These are phyloP conservation scores for Lactarius tabidus DNA, from an alignment of 768 basidiomycete genomes.

Conservation along the genomic window DNA sequence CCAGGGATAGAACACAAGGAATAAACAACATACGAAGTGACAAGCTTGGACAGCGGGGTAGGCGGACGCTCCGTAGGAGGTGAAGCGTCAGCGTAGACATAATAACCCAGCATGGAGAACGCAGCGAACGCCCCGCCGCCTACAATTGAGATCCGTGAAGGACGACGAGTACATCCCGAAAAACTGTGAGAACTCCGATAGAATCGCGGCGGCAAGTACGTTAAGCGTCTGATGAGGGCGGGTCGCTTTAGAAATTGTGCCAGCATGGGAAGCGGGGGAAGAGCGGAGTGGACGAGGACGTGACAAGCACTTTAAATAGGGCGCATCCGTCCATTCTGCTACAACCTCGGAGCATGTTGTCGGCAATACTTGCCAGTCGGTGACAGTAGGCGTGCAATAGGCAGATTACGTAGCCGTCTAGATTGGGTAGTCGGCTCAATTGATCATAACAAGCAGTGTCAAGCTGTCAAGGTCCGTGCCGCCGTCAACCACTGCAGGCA, in stretches of 20 bases:
- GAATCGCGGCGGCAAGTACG: background rate
- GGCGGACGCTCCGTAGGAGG: conserved; percentile 14
- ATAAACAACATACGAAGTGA: conserved; percentile 80
- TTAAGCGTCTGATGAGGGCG: background rate
- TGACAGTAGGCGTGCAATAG: too few species aligned
- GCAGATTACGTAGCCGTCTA: background rate
- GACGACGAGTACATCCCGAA: conserved; percentile 2
- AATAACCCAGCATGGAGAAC: conserved; percentile 15
- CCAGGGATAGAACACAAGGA: conserved; percentile 71
- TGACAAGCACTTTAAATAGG: background rate
- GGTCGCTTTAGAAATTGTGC: conserved; percentile 3
- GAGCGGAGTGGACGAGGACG: background rate
- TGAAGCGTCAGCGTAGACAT: conserved; percentile 29
- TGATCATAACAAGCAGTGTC: too few species aligned
- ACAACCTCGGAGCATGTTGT: too few species aligned
- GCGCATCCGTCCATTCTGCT: too few species aligned
- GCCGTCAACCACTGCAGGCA: too few species aligned
- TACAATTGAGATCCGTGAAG: conserved; percentile 13
- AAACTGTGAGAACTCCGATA: background rate
- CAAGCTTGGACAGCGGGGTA: conserved; percentile 35
- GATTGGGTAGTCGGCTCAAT: background rate
- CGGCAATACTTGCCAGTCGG: too few species aligned
- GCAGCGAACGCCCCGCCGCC: conserved; percentile 18
- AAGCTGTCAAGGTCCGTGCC: background rate
- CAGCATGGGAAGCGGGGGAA: background rate